Percentiles rank a stretch among this genome's conserved stretches.
Conservation (phyloP, 106 monocot species). For the Phalaenopsis equestris region DNA sequence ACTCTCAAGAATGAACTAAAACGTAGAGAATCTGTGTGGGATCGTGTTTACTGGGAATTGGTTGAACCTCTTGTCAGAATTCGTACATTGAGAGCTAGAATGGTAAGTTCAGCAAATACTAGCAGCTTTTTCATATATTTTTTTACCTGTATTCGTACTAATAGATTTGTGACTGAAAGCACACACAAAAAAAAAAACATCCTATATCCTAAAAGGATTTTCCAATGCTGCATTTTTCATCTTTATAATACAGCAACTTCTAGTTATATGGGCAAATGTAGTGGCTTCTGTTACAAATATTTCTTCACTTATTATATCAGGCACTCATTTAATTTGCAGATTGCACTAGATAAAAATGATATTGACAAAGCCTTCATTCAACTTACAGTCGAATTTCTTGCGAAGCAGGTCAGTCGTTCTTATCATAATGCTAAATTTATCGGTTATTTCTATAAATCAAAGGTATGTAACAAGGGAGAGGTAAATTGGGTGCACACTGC, state of each 20-base stretch:
- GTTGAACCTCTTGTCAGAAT: conserved; percentile 63
- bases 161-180: neutral
- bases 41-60: conserved; percentile 85
- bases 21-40: conserved; percentile 76
- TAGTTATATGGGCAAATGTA: neutral
- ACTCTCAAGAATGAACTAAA: conserved; percentile 93
- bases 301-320: neutral
- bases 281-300: neutral
- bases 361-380: conserved; percentile 88
- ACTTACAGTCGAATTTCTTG: conserved; percentile 71
- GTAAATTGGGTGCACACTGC: too few species aligned
- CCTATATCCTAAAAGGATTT: neutral
- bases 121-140: neutral
- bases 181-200: neutral
- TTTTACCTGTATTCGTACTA: neutral
- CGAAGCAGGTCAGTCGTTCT: conserved; percentile 58
- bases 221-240: neutral
- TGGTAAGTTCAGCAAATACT: conserved; percentile 42
- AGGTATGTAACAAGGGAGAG: too few species aligned
- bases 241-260: neutral
- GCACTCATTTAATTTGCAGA: conserved; percentile 38
- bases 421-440: neutral
- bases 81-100: conserved; percentile 83
- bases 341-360: conserved; percentile 90
- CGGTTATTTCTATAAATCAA: neutral